Conservation (phyloP, 2,329 filamentous ascomycete species). For the Microcyclospora tardicrescens region DNA sequence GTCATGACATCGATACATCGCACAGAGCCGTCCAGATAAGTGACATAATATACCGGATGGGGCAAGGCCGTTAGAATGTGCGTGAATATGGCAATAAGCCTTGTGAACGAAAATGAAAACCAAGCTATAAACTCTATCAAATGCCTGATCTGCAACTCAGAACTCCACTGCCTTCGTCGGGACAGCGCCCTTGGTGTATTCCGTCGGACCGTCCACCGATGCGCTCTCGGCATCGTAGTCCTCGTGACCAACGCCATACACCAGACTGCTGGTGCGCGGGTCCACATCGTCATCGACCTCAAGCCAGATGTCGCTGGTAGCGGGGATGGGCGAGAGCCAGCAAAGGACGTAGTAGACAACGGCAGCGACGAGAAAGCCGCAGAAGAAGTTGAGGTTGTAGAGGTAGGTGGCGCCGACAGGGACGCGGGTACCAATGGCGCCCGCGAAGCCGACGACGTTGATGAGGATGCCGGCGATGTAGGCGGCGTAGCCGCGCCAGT, state of each 20-base stretch:
- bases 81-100: too few relatives aligned
- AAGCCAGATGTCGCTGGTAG: constrained; percentile 62
- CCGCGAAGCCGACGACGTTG: constrained; percentile 85
- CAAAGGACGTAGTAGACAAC: constrained; percentile 58
- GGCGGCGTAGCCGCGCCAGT: constrained; percentile 73
- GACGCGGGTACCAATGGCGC: constrained; percentile 58
- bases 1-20: too few relatives aligned
- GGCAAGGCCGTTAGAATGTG: too few relatives aligned
- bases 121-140: too few relatives aligned
- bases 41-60: too few relatives aligned
- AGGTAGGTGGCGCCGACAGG: constrained; percentile 71
- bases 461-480: constrained; percentile 75
- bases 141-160: too few relatives aligned
- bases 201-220: too few relatives aligned
- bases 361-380: constrained; percentile 60
- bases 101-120: too few relatives aligned
- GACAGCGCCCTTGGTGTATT: too few relatives aligned
- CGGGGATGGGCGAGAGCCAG: constrained; percentile 57
- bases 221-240: too few relatives aligned
- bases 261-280: constrained; percentile 11
- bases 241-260: constrained; percentile 12
- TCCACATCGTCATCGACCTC: constrained; percentile 52
- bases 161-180: too few relatives aligned
- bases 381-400: constrained; percentile 85
- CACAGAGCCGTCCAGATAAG: too few relatives aligned